Evolutionary conservation across 306 rosid genomes (phyloP).

Genomic region (Trifolium subterraneum): DNA sequence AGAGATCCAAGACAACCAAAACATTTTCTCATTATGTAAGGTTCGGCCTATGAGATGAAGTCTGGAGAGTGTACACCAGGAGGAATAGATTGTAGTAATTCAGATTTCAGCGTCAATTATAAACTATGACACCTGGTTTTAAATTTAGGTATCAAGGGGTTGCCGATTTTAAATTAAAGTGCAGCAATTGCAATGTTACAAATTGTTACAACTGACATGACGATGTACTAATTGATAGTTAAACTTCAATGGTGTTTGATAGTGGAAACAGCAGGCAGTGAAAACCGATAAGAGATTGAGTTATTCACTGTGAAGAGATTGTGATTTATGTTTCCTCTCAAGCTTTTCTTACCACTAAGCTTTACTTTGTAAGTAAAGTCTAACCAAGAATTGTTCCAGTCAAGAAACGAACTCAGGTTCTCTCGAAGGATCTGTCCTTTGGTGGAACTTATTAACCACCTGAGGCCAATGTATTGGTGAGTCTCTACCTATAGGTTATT

Average conservation of each 20-base stretch:
- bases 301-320: neutral
- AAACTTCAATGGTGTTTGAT: neutral
- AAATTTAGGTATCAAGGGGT: neutral
- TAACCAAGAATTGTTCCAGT: too few relatives aligned
- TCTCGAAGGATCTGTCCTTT: too few relatives aligned
- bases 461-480: neutral
- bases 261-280: neutral
- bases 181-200: neutral
- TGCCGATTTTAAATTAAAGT: neutral
- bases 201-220: neutral
- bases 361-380: too few relatives aligned
- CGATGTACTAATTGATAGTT: neutral
- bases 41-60: neutral
- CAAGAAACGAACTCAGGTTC: too few relatives aligned
- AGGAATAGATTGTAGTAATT: neutral
- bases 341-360: neutral
- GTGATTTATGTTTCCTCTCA: neutral
- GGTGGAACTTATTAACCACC: too few relatives aligned
- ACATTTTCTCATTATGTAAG: neutral
- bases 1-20: constrained; percentile 1
- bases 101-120: neutral
- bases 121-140: too few relatives aligned
- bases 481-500: neutral
- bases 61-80: neutral
- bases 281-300: neutral